Evolutionary conservation across 2,329 filamentous ascomycete genomes (phyloP).

Genomic region (Drechslerella coelobrocha): DNA sequence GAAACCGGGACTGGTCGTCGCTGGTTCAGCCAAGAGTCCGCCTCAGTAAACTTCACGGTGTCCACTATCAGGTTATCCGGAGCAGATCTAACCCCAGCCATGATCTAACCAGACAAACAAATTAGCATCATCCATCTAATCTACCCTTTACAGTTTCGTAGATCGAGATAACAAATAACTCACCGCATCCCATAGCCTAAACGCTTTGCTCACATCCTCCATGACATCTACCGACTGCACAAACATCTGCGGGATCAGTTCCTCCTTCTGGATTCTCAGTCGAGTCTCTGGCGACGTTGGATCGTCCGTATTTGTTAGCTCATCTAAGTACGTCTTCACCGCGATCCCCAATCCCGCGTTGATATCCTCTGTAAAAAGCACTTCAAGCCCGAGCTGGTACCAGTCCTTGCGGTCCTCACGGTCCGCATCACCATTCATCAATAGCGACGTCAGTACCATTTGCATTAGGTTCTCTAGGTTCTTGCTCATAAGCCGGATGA

Average conservation of each 20-base stretch:
- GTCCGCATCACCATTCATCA: slow-evolving; percentile 79
- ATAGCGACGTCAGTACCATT: slow-evolving; percentile 77
- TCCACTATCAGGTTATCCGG: slow-evolving; percentile 62
- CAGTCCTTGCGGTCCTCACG: slow-evolving; percentile 67
- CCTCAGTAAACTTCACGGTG: slow-evolving; percentile 66
- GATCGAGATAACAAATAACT: slow-evolving; percentile 55
- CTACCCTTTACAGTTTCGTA: slow-evolving; percentile 34
- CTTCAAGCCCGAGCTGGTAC: slow-evolving; percentile 71
- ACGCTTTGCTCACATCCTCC: slow-evolving; percentile 67
- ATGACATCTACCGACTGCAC: slow-evolving; percentile 62
- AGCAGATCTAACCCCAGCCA: slow-evolving; percentile 66
- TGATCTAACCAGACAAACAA: slow-evolving; percentile 60
- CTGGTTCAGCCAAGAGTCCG: slow-evolving; percentile 65
- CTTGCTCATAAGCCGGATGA: slow-evolving; percentile 79
- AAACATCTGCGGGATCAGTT: slow-evolving; percentile 64
- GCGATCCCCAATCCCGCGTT: slow-evolving; percentile 80
- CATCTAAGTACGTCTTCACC: slow-evolving; percentile 79
- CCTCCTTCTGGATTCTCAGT: slow-evolving; percentile 65
- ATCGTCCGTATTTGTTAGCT: slow-evolving; percentile 68
- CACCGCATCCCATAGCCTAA: slow-evolving; percentile 71
- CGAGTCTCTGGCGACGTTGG: slow-evolving; percentile 63
- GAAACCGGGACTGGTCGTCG: slow-evolving; percentile 51
- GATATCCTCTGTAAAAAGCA: slow-evolving; percentile 73
- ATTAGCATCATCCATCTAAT: slow-evolving; percentile 9
- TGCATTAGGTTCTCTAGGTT: slow-evolving; percentile 84